phyloP scores from a whole-genome alignment of 495 filamentous ascomycete species.

The Hypoxylon crocopeplum region DNA sequence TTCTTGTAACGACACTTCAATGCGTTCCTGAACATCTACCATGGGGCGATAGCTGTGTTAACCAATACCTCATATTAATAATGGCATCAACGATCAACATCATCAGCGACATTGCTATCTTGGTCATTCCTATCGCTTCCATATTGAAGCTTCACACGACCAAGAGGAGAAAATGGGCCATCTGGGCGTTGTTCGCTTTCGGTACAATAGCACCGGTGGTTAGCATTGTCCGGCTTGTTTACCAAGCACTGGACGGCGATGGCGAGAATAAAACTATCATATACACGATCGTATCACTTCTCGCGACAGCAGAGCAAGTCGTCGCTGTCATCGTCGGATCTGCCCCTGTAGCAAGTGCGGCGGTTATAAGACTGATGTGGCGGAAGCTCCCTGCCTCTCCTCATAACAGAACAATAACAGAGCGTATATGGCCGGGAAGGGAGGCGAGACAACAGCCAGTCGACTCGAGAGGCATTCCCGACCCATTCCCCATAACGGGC shows the following conservation, averaged over 20 bases:
- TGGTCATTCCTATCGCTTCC: constrained; percentile 17
- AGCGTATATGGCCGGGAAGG: background rate
- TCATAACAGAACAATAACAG: background rate
- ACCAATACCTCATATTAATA: constrained; percentile 20
- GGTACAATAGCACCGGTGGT: constrained; percentile 18
- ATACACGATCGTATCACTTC: constrained; percentile 15
- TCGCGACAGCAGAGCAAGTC: constrained; percentile 1
- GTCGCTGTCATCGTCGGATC: background rate
- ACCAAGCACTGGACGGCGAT: constrained; percentile 7
- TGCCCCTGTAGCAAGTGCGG: background rate
- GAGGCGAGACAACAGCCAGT: background rate
- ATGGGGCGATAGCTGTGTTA: constrained; percentile 20
- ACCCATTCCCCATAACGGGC: background rate
- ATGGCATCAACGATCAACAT: constrained; percentile 26
- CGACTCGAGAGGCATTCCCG: background rate
- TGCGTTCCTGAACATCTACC: constrained; percentile 22
- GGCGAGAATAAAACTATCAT: constrained; percentile 22
- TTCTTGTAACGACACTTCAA: constrained; percentile 20
- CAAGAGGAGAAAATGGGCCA: constrained; percentile 17
- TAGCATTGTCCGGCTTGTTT: constrained; percentile 19
- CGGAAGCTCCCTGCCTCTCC: background rate
- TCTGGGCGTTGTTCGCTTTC: constrained; percentile 24
- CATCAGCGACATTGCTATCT: constrained; percentile 25
- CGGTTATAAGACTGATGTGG: background rate
- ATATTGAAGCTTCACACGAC: constrained; percentile 13